Evolutionary conservation across 352 stramenopile genomes (phyloP), one percentile per base, ranked within the genome.

Genomic region (Pythium myriotylum): DNA sequence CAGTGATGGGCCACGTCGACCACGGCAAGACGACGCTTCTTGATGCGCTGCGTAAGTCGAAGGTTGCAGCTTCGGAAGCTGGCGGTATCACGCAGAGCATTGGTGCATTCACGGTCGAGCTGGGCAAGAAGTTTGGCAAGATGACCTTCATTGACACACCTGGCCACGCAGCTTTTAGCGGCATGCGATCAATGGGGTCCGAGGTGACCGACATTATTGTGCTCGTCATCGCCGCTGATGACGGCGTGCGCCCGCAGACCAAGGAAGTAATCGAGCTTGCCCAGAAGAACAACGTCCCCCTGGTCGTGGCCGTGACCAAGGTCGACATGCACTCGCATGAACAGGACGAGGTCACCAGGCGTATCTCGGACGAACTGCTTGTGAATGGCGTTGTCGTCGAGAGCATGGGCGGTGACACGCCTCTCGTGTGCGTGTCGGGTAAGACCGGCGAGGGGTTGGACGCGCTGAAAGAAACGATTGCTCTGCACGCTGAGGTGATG

Each of bases 1-100:
- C 96, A 20, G 97, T 99, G 39, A 99, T 99, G 98, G 98, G 98
- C 9, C 98, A 99, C 72, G 98, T 99, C 32, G 98, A 99, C 74
- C 98, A 99, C 76, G 98, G 98, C 63, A 99, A 99, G 76, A 99
- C 98, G 3, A 99, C 96, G 22, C 77, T 99, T 32, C 82, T 99
- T 2, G 98, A 99, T 67, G 83, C 88, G 14, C 86, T 91, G 53
- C 88, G 79, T 81, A 97, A 84, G 54, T 89, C 84, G 6, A 92
- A 91, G 48, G 94, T 99, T 16, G 98, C 96, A 1, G 84, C 82
- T 3, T 87, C 86, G 14, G 98, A 99, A 71, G 90, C 94, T 4
- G 97, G 97, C n/a, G 98, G 98, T 57, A 99, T 99, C 72, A 99
- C 98, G 16, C 98, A 99, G 81, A 85, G 86, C 47, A 99, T 99